Percentiles rank a stretch among this genome's conserved stretches.
These are phyloP conservation scores for Candida frijolesensis DNA, from an alignment of 1,139 yeast genomes.

Conservation along the genomic window DNA sequence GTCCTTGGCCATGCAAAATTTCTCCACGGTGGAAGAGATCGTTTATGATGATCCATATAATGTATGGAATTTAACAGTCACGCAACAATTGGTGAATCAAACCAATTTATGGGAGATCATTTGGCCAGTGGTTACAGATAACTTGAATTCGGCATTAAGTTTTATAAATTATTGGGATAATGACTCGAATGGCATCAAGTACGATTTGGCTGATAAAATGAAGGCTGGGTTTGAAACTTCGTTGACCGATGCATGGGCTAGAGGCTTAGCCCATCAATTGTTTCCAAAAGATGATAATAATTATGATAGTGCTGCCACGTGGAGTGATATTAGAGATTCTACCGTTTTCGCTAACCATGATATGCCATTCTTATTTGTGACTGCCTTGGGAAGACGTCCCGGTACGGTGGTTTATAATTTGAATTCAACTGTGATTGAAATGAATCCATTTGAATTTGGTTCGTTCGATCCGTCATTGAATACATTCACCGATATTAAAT, in stretches of 20 bases:
- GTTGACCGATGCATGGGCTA: constrained; percentile 40
- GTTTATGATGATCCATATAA: constrained; percentile 33
- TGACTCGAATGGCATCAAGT: constrained; percentile 25
- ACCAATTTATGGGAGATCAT: constrained; percentile 24
- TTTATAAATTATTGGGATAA: constrained; percentile 35
- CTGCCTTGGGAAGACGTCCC: constrained; percentile 41
- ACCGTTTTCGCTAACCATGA: constrained; percentile 32
- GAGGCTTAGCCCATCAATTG: constrained; percentile 43
- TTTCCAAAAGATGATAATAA: constrained; percentile 29
- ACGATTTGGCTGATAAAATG: constrained; percentile 31
- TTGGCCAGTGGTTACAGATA: constrained; percentile 24
- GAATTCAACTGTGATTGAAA: constrained; percentile 43
- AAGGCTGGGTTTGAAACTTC: constrained; percentile 36
- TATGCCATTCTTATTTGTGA: constrained; percentile 44
- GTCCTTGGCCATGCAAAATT: constrained; percentile 36
- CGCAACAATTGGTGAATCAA: constrained; percentile 32
- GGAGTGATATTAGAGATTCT: constrained; percentile 36
- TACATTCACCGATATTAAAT: constrained; percentile 38
- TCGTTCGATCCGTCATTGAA: constrained; percentile 44
- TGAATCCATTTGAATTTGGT: constrained; percentile 47
- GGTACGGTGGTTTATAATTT: constrained; percentile 33
- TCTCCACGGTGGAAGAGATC: constrained; percentile 36
- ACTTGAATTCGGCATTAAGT: constrained; percentile 27
- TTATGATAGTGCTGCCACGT: constrained; percentile 28
- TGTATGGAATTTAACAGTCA: constrained; percentile 38